Base-by-base conservation (phyloP, 2,329 filamentous ascomycete genomes). In the Ophiosphaerella narmari region DNA sequence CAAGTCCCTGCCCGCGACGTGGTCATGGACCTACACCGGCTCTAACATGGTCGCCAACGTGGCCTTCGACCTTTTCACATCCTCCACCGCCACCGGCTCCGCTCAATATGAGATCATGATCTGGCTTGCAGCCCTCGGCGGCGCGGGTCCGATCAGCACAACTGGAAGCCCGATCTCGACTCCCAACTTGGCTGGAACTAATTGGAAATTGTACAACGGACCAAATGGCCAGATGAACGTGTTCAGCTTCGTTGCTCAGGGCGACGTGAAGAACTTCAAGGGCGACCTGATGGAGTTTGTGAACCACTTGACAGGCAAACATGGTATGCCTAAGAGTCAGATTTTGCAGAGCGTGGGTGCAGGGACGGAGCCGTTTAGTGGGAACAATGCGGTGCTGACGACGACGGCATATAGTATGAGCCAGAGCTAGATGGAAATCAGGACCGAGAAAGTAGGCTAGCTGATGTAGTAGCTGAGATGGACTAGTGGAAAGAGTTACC, bases 21-120 rank as follows among this genome's bases (percentile, higher is more conserved):
- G 76, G 75, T 62, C 70, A 14, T 82, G 78, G 77, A 66, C 51
- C 31, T 84, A 85, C 71, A 75, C 75, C 26, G 80, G 77, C 51
- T 74, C 68, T 43, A 54, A 52, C 48, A 66, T 85, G 41, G 73
- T 82, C 31, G 82, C 82, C 44, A 78, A 87, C 61, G 84, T 87
- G 13, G 76, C 83, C 12, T 87, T 85, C 62, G 83, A 86, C 65
- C 69, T 86, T 43, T 87, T 87, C 72, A 83, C 83, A 13, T 74
- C 75, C 7, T 75, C 79, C 36, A 74, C 75, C 14, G 75, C 80
- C 1, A 70, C 71, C 26, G 77, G 74, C 36, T 65, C 57, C 39
- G 65, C 77, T n/a, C 75, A 82, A 59, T 86, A 83, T 63, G 85
- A 87, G 70, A 75, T 87, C 60, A 88, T 88, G 85, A 78, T 88